Evolutionary conservation across 495 filamentous ascomycete species (phyloP).

Genomic region (Aspergillus diversus): DNA sequence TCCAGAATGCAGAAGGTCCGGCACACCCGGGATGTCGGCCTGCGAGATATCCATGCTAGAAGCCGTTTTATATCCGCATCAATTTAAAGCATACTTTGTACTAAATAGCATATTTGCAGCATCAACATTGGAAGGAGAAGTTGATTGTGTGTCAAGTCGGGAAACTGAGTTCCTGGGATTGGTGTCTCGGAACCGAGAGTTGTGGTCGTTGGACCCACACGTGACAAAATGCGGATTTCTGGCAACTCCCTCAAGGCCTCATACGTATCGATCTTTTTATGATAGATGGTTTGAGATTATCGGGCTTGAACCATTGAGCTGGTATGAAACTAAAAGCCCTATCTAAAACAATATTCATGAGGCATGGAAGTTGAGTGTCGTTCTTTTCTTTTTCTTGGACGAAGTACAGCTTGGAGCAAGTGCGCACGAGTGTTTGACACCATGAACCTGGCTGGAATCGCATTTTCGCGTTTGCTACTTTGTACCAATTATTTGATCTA

Average conservation of each 20-base stretch:
- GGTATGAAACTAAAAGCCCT: too few species aligned
- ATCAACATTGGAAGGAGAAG: background rate
- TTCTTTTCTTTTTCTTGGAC: too few species aligned
- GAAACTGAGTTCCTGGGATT: background rate
- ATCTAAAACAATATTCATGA: too few species aligned
- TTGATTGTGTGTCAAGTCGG: background rate
- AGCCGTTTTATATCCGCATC: background rate
- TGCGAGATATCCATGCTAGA: conserved; percentile 18
- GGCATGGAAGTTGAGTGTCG: too few species aligned
- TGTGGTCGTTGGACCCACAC: background rate
- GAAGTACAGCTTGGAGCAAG: too few species aligned
- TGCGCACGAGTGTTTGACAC: too few species aligned
- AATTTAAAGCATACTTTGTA: background rate
- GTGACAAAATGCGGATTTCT: background rate
- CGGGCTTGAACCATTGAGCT: too few species aligned
- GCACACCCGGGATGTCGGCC: conserved; percentile 10
- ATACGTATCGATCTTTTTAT: too few species aligned
- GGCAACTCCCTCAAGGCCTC: too few species aligned
- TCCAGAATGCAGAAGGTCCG: conserved; percentile 21
- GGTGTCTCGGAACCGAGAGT: background rate
- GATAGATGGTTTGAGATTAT: too few species aligned
- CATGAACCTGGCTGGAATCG: too few species aligned
- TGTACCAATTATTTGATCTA: background rate
- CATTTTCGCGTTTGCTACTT: too few species aligned
- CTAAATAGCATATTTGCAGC: background rate